Evolutionary conservation across 2,329 filamentous ascomycete genomes (phyloP).

Genomic region (Claviceps africana): DNA sequence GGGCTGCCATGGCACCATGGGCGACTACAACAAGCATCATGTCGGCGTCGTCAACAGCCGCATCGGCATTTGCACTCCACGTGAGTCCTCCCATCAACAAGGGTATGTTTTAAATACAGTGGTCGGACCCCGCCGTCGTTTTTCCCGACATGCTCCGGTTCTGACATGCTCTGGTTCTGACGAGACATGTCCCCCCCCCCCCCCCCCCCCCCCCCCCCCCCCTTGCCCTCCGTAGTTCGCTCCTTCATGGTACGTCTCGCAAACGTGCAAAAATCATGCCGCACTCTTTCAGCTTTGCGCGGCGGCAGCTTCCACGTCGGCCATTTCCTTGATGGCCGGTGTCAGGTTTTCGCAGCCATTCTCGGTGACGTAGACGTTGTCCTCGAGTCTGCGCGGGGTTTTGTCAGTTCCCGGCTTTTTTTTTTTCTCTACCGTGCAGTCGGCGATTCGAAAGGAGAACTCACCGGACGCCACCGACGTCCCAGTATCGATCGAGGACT

Average conservation of each 20-base stretch:
- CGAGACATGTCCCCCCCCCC: not conserved
- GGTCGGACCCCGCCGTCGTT: too few relatives aligned
- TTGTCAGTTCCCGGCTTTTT: not conserved
- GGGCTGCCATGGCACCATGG: too few relatives aligned
- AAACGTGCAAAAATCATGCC: not conserved
- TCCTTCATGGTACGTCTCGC: not conserved
- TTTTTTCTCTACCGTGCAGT: not conserved
- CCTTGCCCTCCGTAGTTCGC: not conserved
- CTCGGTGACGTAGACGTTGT: slow-evolving; percentile 59
- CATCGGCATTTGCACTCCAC: too few relatives aligned
- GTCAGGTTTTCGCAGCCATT: slow-evolving; percentile 60
- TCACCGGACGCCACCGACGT: slow-evolving; percentile 59
- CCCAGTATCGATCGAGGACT: slow-evolving; percentile 68
- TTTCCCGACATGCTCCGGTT: too few relatives aligned
- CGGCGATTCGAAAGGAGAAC: slow-evolving; percentile 13
- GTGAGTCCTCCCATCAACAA: too few relatives aligned
- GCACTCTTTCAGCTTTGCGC: not conserved
- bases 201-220: too few relatives aligned
- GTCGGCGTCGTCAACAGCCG: too few relatives aligned
- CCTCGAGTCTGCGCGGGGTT: slow-evolving; percentile 37
- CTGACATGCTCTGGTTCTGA: too few relatives aligned
- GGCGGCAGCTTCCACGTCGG: slow-evolving; percentile 36
- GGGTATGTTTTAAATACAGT: too few relatives aligned
- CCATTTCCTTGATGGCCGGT: slow-evolving; percentile 53
- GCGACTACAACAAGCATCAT: too few relatives aligned